A percentile compares a stretch with the other conserved stretches of the same genome.
phyloP scores from a whole-genome alignment of 2,329 filamentous ascomycete genomes.

The Fusarium sp. region DNA sequence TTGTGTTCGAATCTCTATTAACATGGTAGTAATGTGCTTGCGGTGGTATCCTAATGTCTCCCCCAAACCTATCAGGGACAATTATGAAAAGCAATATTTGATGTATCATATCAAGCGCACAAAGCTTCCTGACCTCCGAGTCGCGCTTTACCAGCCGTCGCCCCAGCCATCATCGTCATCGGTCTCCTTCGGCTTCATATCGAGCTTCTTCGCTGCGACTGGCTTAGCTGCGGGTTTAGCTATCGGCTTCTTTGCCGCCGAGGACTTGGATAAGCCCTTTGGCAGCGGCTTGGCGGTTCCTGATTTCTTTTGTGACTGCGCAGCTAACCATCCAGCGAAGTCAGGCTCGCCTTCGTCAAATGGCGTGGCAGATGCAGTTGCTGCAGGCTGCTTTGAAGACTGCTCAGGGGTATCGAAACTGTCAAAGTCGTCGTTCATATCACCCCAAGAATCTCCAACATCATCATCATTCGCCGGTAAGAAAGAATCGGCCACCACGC shows the following conservation, averaged over 20 bases:
- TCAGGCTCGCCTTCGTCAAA: constrained; percentile 93
- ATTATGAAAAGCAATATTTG: constrained; percentile 12
- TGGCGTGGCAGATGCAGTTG: constrained; percentile 57
- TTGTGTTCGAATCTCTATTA: constrained; percentile 24
- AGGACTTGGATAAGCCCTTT: constrained; percentile 81
- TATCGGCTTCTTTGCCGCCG: constrained; percentile 55
- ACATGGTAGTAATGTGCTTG: constrained; percentile 16
- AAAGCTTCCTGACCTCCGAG: neutral
- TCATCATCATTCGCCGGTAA: constrained; percentile 68
- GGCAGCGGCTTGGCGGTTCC: constrained; percentile 72
- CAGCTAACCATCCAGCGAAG: constrained; percentile 94
- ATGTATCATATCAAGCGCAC: neutral
- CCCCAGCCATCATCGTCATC: constrained; percentile 74
- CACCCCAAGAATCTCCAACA: constrained; percentile 82
- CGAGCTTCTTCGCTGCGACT: constrained; percentile 72
- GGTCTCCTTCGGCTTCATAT: constrained; percentile 72
- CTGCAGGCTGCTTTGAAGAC: constrained; percentile 43
- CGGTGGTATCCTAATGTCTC: constrained; percentile 39
- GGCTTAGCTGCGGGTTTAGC: constrained; percentile 59
- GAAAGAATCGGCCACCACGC: constrained; percentile 61
- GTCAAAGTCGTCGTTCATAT: constrained; percentile 67
- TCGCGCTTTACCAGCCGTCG: constrained; percentile 67
- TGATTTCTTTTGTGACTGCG: constrained; percentile 81
- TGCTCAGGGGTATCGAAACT: constrained; percentile 53
- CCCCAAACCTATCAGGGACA: constrained; percentile 10